These are phyloP conservation scores for Biscutella auriculata DNA, from an alignment of 441 rosid genomes.

Conservation along the genomic window DNA sequence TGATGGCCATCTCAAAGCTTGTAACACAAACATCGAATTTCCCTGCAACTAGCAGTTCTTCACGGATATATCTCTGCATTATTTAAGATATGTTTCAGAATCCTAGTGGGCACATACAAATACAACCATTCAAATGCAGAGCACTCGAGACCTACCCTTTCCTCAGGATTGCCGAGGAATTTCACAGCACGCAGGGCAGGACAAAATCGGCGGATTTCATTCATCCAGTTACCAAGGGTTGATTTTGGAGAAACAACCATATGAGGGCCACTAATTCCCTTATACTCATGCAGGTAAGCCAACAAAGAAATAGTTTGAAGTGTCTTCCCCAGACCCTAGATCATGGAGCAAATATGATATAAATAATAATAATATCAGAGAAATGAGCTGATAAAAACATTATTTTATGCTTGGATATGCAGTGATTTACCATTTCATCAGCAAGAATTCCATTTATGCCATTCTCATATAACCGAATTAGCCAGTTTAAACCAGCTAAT, in stretches of 20 bases:
- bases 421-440: slow-evolving; percentile 80
- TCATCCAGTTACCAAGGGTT: slow-evolving; percentile 99
- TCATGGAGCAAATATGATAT: not conserved
- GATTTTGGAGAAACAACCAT: slow-evolving; percentile 99
- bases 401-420: not conserved
- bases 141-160: slow-evolving; percentile 48
- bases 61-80: slow-evolving; percentile 81
- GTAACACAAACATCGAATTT: slow-evolving; percentile 97
- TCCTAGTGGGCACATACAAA: not conserved
- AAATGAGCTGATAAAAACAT: not conserved
- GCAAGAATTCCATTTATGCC: slow-evolving; percentile 98
- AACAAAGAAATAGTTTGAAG: slow-evolving; percentile 90
- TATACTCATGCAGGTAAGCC: slow-evolving; percentile 93
- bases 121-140: not conserved
- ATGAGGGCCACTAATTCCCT: slow-evolving; percentile 95
- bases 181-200: slow-evolving; percentile 83
- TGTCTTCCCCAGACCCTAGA: slow-evolving; percentile 95
- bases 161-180: slow-evolving; percentile 98
- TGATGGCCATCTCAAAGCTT: slow-evolving; percentile 99
- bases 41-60: slow-evolving; percentile 83
- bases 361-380: not conserved
- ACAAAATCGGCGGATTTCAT: slow-evolving; percentile 93
- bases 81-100: slow-evolving; percentile 11
- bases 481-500: slow-evolving; percentile 96
- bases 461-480: slow-evolving; percentile 92